phyloP scores from a whole-genome alignment of 805 yeast genomes.

The Saturnispora kantuleensis region DNA sequence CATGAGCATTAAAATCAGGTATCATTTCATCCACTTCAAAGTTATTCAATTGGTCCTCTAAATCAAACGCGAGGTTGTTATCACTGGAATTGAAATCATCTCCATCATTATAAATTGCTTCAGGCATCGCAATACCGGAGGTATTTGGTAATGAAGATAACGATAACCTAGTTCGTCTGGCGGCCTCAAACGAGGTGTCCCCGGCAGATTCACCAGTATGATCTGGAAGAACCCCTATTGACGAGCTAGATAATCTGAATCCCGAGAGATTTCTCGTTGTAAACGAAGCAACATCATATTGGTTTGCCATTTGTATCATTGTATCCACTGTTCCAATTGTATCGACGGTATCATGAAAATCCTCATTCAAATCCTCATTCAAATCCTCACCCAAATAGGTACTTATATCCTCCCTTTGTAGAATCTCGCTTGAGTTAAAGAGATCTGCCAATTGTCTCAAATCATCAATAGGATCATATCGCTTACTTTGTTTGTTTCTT shows the following conservation, averaged over 20 bases:
- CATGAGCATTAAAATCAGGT: not conserved
- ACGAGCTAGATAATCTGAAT: slow-evolving; percentile 3
- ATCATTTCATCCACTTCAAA: slow-evolving; percentile 11
- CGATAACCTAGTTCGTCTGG: slow-evolving; percentile 15
- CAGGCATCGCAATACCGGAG: slow-evolving; percentile 27
- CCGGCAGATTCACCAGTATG: slow-evolving; percentile 10
- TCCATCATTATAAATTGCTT: slow-evolving; percentile 24
- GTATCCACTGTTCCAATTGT: not conserved
- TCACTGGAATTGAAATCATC: not conserved
- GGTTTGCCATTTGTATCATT: not conserved
- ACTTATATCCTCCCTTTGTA: no score
- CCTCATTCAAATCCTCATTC: not conserved
- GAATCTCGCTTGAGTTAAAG: slow-evolving; percentile 11
- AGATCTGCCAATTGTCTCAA: slow-evolving; percentile 23
- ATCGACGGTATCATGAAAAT: not conserved
- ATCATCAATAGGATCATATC: slow-evolving; percentile 27
- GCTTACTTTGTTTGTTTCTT: slow-evolving; percentile 14
- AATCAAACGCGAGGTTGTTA: not conserved
- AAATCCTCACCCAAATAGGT: no score
- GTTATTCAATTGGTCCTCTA: slow-evolving; percentile 20
- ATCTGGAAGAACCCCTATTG: not conserved
- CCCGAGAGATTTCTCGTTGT: slow-evolving; percentile 4
- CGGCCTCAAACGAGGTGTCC: slow-evolving; percentile 17
- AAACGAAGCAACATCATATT: slow-evolving; percentile 2
- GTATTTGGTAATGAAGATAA: slow-evolving; percentile 20